A percentile compares a stretch with the other conserved stretches of the same genome.
These are phyloP conservation scores for Ophiostoma triangulosporum DNA, from an alignment of 2,329 filamentous ascomycete species.

Conservation along the genomic window DNA sequence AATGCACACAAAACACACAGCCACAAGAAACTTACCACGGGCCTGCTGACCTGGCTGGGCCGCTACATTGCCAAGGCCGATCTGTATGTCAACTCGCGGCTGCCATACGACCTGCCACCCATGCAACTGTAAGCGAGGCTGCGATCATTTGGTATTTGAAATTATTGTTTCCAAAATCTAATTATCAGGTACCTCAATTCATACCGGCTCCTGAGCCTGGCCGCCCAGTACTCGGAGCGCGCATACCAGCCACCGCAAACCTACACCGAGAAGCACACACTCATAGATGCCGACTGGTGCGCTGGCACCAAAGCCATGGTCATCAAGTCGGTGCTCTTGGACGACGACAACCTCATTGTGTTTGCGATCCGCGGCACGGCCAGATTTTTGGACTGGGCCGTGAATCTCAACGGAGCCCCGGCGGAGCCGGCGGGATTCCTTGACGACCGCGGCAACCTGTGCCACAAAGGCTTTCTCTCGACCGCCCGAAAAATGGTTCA, in stretches of 20 bases:
- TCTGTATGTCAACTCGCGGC: slow-evolving; percentile 61
- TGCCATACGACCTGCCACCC: slow-evolving; percentile 53
- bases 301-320: slow-evolving; percentile 75
- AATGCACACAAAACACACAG: background rate
- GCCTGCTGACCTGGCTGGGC: slow-evolving; percentile 26
- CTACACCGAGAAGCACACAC: slow-evolving; percentile 48
- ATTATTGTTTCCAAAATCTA: background rate
- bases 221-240: slow-evolving; percentile 61
- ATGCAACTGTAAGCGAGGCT: slow-evolving; percentile 43
- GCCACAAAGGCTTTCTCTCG: slow-evolving; percentile 67
- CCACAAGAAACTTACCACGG: slow-evolving; percentile 15
- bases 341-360: slow-evolving; percentile 65
- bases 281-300: slow-evolving; percentile 57
- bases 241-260: slow-evolving; percentile 54
- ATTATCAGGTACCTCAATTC: slow-evolving; percentile 48
- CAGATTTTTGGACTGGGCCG: slow-evolving; percentile 73
- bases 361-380: slow-evolving; percentile 74
- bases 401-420: slow-evolving; percentile 62
- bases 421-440: slow-evolving; percentile 55
- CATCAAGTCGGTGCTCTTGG: slow-evolving; percentile 67
- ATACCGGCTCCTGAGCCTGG: slow-evolving; percentile 64
- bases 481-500: slow-evolving; percentile 63
- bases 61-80: slow-evolving; percentile 66
- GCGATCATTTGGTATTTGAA: background rate
- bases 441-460: slow-evolving; percentile 64